Conservation (phyloP, 257 asterid species). For the Fraxinus pennsylvanica region DNA sequence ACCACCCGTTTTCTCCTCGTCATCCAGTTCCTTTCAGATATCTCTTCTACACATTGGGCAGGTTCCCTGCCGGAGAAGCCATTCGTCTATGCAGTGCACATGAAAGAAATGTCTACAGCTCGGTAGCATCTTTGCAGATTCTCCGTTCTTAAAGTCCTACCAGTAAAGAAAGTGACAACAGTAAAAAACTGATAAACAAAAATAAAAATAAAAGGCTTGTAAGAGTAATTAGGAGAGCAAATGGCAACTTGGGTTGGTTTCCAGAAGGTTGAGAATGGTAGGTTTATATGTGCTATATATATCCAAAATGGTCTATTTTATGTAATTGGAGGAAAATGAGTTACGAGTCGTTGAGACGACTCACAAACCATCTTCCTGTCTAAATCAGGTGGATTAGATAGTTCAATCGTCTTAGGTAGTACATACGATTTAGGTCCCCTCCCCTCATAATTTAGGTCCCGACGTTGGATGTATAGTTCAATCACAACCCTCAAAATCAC, state of each 20-base stretch:
- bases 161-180: not conserved
- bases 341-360: not conserved
- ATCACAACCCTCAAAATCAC: not conserved
- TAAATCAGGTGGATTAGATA: not conserved
- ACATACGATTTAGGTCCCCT: not conserved
- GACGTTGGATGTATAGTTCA: not conserved
- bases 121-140: constrained; percentile 7
- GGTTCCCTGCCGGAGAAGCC: constrained; percentile 15
- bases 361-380: not conserved
- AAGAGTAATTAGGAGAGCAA: not conserved
- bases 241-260: not conserved
- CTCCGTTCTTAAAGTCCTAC: constrained; percentile 3
- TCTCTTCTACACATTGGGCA: constrained; percentile 11
- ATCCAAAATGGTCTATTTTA: not conserved
- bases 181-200: not conserved
- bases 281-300: not conserved
- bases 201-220: not conserved
- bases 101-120: constrained; percentile 15
- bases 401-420: not conserved
- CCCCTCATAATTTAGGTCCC: not conserved
- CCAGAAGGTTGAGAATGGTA: not conserved
- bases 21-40: not conserved
- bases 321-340: not conserved
- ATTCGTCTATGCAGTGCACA: constrained; percentile 16
- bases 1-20: not conserved